A percentile compares a stretch with the other conserved stretches of the same genome.
phyloP scores from a whole-genome alignment of 306 rosid species.

The Clitoria ternatea region DNA sequence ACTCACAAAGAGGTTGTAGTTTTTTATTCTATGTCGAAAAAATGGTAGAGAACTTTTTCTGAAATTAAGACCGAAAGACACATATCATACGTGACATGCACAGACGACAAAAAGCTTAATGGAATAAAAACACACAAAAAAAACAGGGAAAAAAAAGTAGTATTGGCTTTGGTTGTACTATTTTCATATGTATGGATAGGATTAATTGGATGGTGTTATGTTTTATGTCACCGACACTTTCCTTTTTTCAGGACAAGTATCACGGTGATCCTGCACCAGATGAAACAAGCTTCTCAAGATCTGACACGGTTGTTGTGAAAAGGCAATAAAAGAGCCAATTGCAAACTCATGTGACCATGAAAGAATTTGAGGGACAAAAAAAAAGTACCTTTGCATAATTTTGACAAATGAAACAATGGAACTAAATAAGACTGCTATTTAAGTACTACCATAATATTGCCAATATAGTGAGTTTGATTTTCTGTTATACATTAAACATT shows the following conservation, averaged over 20 bases:
- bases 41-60: not conserved
- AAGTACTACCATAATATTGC: not conserved
- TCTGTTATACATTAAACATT: not conserved
- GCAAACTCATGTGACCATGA: constrained; percentile 21
- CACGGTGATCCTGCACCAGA: not conserved
- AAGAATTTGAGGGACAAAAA: not conserved
- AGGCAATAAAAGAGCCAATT: constrained; percentile 8
- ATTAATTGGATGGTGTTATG: not conserved
- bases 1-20: not conserved
- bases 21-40: not conserved
- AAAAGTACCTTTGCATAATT: not conserved
- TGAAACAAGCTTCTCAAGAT: not conserved
- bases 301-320: not conserved
- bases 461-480: not conserved
- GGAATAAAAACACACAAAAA: no score
- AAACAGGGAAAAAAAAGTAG: no score
- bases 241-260: not conserved
- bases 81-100: not conserved
- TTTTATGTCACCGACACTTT: constrained; percentile 27
- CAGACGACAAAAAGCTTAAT: not conserved
- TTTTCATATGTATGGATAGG: not conserved
- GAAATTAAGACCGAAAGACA: not conserved
- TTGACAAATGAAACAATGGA: not conserved
- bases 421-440: not conserved
- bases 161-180: not conserved